Conservation (phyloP, 2,329 filamentous ascomycete genomes). For the Ambrosiella xylebori region DNA sequence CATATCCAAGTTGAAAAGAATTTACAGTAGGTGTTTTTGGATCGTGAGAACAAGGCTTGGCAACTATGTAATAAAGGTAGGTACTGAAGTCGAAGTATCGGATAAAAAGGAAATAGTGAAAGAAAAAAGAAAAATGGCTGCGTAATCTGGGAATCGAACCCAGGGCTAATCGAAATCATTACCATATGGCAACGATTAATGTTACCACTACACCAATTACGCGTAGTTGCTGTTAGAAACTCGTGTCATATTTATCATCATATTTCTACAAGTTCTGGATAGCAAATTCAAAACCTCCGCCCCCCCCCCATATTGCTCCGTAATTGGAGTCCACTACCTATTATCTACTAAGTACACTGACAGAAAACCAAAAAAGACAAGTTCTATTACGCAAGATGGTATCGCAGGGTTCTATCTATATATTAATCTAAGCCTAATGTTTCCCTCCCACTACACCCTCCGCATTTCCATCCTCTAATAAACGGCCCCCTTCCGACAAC, state of each 20-base stretch:
- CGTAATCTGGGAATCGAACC: background rate
- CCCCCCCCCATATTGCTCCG: too few relatives aligned
- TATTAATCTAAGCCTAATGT: background rate
- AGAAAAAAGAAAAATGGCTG: background rate
- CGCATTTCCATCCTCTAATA: conserved; percentile 9
- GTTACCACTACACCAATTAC: too few relatives aligned
- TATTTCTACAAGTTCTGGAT: too few relatives aligned
- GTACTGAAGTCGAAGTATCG: background rate
- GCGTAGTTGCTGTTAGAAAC: too few relatives aligned
- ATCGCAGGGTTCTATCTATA: background rate
- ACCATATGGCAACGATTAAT: too few relatives aligned
- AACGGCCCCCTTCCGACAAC: conserved; percentile 5
- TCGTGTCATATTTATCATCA: too few relatives aligned
- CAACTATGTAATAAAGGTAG: background rate
- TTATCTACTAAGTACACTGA: too few relatives aligned
- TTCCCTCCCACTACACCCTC: background rate
- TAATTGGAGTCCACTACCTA: too few relatives aligned
- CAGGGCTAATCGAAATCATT: too few relatives aligned
- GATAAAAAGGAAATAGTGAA: background rate
- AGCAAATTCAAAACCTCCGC: too few relatives aligned
- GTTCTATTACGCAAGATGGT: too few relatives aligned
- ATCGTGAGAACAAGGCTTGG: background rate
- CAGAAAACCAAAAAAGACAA: too few relatives aligned
- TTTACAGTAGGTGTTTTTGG: background rate
- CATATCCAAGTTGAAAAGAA: background rate